Conservation (phyloP, 768 basidiomycete genomes). For the Ramaria sp. region DNA sequence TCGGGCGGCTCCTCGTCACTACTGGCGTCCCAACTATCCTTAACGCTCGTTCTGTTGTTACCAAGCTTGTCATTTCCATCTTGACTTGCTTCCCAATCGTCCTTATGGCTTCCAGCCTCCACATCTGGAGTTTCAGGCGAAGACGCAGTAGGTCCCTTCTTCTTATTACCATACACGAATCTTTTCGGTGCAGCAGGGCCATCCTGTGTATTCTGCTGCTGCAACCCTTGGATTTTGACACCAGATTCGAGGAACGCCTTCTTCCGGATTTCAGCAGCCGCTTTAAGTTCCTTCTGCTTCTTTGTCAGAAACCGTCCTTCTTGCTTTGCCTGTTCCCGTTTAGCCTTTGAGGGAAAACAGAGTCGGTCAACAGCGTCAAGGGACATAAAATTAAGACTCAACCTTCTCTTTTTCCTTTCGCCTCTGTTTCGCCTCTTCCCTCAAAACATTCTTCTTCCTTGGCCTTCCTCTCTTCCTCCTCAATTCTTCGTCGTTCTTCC, state of each 20-base stretch:
- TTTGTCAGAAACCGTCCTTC: slow-evolving; percentile 94
- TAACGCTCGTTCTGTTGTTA: slow-evolving; percentile 16
- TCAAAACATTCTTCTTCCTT: slow-evolving; percentile 68
- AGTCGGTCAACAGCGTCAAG: slow-evolving; percentile 3
- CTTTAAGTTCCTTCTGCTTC: slow-evolving; percentile 91
- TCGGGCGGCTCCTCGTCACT: slow-evolving; percentile 43
- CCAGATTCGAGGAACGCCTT: slow-evolving; percentile 86
- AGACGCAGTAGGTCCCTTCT: slow-evolving; percentile 45
- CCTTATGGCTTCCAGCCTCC: slow-evolving; percentile 28
- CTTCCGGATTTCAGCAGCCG: slow-evolving; percentile 81
- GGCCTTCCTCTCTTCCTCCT: slow-evolving; percentile 75
- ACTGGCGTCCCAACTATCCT: slow-evolving; percentile 56
- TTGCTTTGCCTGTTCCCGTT: slow-evolving; percentile 82
- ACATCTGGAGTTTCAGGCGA: slow-evolving; percentile 23
- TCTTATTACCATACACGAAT: slow-evolving; percentile 78
- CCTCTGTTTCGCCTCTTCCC: slow-evolving; percentile 75
- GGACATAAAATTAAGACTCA: slow-evolving; percentile 31
- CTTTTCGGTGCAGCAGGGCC: slow-evolving; percentile 45
- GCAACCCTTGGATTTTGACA: slow-evolving; percentile 82
- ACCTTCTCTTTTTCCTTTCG: slow-evolving; percentile 88
- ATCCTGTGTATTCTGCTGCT: slow-evolving; percentile 30
- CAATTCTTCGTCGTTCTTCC: slow-evolving; percentile 69
- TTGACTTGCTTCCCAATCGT: slow-evolving; percentile 30
- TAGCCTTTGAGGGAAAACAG: slow-evolving; percentile 43
- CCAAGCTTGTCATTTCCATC: slow-evolving; percentile 22